phyloP scores from a whole-genome alignment of 1,139 yeast genomes.

The Pichia sp. region DNA sequence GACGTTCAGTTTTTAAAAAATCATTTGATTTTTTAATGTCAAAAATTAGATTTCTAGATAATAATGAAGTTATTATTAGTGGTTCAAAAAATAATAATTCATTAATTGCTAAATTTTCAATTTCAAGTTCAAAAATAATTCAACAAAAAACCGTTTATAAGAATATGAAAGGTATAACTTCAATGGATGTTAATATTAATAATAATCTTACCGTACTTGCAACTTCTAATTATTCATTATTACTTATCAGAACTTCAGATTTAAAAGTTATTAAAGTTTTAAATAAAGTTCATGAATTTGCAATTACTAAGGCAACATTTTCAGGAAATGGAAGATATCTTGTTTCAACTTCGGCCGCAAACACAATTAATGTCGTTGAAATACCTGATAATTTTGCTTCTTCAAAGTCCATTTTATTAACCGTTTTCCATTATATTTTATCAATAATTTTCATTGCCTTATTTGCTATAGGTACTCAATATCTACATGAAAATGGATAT shows the following conservation, averaged over 20 bases:
- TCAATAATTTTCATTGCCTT: constrained; percentile 41
- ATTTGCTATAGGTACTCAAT: constrained; percentile 35
- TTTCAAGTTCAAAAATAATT: constrained; percentile 38
- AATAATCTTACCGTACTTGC: constrained; percentile 61
- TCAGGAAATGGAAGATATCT: constrained; percentile 63
- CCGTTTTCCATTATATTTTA: constrained; percentile 41
- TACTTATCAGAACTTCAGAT: constrained; percentile 45
- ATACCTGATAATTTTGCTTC: constrained; percentile 49
- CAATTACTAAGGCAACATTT: constrained; percentile 69
- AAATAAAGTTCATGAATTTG: constrained; percentile 66
- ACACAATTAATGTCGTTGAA: constrained; percentile 57
- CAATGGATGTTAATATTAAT: constrained; percentile 45
- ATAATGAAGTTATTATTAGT: constrained; percentile 48
- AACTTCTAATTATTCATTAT: constrained; percentile 68
- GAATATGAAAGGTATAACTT: constrained; percentile 60
- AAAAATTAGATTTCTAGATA: constrained; percentile 54
- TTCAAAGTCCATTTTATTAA: constrained; percentile 41
- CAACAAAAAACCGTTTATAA: constrained; percentile 42
- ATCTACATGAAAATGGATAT: constrained; percentile 34
- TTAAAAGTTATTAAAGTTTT: constrained; percentile 46
- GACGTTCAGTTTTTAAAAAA: constrained; percentile 33
- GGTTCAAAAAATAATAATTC: constrained; percentile 47
- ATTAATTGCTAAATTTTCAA: constrained; percentile 38
- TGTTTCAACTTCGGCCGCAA: constrained; percentile 79
- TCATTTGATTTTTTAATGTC: constrained; percentile 39